A percentile compares a stretch with the other conserved stretches of the same genome.
phyloP scores from a whole-genome alignment of 306 rosid genomes.

The Trichosanthes truncata region DNA sequence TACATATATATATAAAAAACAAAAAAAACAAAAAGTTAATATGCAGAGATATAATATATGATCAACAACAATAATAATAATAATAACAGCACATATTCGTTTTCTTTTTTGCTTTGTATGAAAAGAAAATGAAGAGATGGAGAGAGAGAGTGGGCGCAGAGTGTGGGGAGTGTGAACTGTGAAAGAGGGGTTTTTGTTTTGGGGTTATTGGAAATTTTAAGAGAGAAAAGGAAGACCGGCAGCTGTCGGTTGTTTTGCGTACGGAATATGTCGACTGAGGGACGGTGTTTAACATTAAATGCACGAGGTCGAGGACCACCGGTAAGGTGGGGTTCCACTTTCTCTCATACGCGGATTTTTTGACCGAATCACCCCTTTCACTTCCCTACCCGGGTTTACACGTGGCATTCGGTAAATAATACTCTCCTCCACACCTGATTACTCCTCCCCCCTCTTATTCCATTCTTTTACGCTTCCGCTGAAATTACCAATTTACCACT shows the following conservation, averaged over 20 bases:
- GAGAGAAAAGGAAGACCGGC: neutral
- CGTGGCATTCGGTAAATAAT: neutral
- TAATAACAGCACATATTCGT: neutral
- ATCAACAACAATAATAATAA: neutral
- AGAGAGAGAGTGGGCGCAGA: neutral
- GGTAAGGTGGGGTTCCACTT: neutral
- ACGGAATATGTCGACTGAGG: conserved; percentile 3
- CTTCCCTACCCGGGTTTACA: neutral
- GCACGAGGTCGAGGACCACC: neutral
- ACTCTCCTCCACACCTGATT: neutral
- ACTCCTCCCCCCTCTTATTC: neutral
- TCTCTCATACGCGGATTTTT: neutral
- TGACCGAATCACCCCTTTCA: neutral
- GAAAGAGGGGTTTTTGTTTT: neutral
- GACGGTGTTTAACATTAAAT: neutral
- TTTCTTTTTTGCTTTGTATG: neutral
- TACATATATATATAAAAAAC: neutral
- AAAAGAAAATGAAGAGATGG: neutral
- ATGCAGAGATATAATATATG: too few species aligned
- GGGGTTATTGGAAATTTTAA: neutral
- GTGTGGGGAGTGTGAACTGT: neutral
- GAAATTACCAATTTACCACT: conserved; percentile 2
- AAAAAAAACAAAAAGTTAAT: neutral
- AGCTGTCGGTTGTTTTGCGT: neutral
- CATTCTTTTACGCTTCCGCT: neutral